Base-by-base conservation (phyloP, 306 rosid genomes). In the Alnus rubra region DNA sequence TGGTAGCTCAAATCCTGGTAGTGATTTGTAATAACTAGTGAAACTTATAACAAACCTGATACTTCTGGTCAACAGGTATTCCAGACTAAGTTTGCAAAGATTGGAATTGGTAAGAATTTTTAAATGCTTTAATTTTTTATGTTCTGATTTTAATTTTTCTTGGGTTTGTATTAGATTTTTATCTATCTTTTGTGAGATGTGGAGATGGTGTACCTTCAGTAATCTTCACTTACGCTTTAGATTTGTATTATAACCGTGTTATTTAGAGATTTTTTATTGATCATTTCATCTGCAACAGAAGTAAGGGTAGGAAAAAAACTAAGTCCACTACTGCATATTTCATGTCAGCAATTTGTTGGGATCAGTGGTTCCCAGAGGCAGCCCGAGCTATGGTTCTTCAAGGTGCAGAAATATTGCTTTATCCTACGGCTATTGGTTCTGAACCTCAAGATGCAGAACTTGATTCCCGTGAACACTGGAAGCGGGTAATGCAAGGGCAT, bases 311-410 rank as follows among this genome's bases (percentile, higher is more conserved):
- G 69, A 35, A 45, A 8, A 52, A 54, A 76, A 62, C 69, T 83
- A 70, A 80, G 47, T 54, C 55, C 80, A 69, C 78, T 67, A 42
- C 19, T 77, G 56, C 5, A 73, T 69, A 19, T 88, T 81, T 79
- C 13, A 67, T 86, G 71, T 59, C 88, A 95, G 98, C 96, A 80
- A 91, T 95, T 75, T 92, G 98, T 88, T 95, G 98, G 98, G 98
- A 95, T 86, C 98, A 95, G 87, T 95, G 98, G 97, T 95, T 95
- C 84, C 98, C 98, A 0, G 98, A 95, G 93, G 92, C 94, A 78
- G 98, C 98, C 70, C 88, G 97, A 16, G 91, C 97, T 63, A 90
- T 95, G 97, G 98, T 75, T 58, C 98, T 95, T 89, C 98, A 95
- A 87, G 98, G 98, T 84, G 98, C 97, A 14, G 98, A 95, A 84